These are phyloP conservation scores for Fusarium musae DNA, from an alignment of 2,329 filamentous ascomycete species.

Conservation along the genomic window DNA sequence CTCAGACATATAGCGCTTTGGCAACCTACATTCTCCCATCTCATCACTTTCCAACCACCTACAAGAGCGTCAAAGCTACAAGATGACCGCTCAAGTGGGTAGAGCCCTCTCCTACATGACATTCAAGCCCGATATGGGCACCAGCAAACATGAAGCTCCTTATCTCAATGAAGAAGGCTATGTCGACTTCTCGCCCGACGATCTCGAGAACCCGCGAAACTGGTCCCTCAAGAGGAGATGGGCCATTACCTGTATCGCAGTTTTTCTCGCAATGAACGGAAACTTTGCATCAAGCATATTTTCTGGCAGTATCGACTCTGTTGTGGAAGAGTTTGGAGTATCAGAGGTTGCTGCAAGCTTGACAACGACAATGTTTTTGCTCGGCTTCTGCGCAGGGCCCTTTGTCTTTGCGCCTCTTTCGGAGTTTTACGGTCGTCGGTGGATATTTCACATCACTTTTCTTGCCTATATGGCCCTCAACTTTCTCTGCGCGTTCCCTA, in stretches of 20 bases:
- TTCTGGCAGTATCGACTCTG: constrained; percentile 48
- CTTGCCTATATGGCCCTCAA: constrained; percentile 61
- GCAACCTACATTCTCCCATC: background rate
- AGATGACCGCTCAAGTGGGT: background rate
- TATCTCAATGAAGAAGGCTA: constrained; percentile 61
- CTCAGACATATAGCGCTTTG: background rate
- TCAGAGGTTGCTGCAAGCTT: constrained; percentile 60
- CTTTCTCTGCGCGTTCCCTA: constrained; percentile 65
- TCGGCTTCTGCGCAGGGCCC: constrained; percentile 68
- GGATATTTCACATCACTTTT: constrained; percentile 64
- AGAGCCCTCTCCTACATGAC: constrained; percentile 2
- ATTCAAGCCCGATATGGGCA: constrained; percentile 3
- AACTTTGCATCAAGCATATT: constrained; percentile 59
- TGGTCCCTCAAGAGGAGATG: constrained; percentile 56
- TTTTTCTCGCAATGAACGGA: constrained; percentile 64
- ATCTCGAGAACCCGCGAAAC: constrained; percentile 63
- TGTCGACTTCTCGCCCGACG: constrained; percentile 61
- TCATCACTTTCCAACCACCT: background rate
- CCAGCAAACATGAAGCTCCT: constrained; percentile 43
- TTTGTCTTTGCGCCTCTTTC: constrained; percentile 67
- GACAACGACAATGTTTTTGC: constrained; percentile 64
- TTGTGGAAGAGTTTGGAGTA: constrained; percentile 54
- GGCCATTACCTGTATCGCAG: constrained; percentile 54
- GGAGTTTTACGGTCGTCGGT: constrained; percentile 66
- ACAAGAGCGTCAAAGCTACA: background rate